Evolutionary conservation across 2,329 filamentous ascomycete species (phyloP), one percentile per base, ranked within the genome.

Genomic region (Talaromyces rugulosus): DNA sequence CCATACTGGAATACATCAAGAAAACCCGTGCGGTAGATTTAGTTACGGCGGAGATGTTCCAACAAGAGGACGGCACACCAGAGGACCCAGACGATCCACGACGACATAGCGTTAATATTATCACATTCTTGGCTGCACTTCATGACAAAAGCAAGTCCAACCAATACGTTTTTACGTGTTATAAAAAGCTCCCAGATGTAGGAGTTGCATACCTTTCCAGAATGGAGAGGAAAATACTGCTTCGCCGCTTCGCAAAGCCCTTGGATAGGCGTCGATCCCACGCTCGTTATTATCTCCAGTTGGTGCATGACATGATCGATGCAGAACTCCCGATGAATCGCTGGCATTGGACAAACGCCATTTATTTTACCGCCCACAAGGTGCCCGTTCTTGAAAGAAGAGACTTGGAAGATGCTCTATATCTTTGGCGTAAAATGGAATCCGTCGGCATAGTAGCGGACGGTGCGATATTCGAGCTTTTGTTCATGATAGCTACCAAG

Each of bases 351-450:
- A 96, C 91, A 64, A 87, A 86, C 44, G 93, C 92, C 42, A 86
- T 97, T 58, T 84, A 89, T 23, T 89, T 96, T 69, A 89, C 90
- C 9, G 88, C 89, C 42, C 87, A 89, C 61, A 92, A 90, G 67
- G 86, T 89, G 65, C 80, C 84, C 8, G 79, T 71, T 11, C 80
- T 87, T 44, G 82, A 85, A 53, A 80, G 83, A 52, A 70, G 82
- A 47, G 83, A 92, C 72, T 75, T 91, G 51, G 80, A 90, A 74
- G 83, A 86, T 5, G 88, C 91, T 0, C 80, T 99, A 53, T 84
- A 86, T 55, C 76, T 96, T 28, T 99, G 94, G 93, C 87, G 85
- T 66, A 87, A 95, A 69, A 98, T 98, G 92, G 95, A 99, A 75
- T 82, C 85, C 54, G 78, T 86, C 4, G 87, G 87, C 1, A 83